Evolutionary conservation across 2,329 filamentous ascomycete genomes (phyloP).

Genomic region (Nigrospora oryzae): DNA sequence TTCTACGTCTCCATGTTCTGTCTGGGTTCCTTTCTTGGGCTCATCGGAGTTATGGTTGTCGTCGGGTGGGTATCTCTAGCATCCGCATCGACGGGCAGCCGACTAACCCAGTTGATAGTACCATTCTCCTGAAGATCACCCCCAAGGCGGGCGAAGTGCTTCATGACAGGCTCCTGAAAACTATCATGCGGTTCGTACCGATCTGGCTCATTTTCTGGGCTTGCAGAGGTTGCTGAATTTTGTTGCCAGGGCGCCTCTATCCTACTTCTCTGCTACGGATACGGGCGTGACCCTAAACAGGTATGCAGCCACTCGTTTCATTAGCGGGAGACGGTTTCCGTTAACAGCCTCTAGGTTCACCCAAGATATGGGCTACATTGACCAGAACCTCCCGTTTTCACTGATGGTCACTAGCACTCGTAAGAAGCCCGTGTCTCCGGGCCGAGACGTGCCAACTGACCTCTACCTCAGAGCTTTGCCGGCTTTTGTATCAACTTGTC

Average conservation of each 20-base stretch:
- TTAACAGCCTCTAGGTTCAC: neutral
- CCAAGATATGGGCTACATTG: neutral
- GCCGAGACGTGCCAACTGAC: too few relatives aligned
- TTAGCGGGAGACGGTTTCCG: too few relatives aligned
- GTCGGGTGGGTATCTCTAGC: too few relatives aligned
- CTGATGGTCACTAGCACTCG: neutral
- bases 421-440: too few relatives aligned
- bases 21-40: too few relatives aligned
- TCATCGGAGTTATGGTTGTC: too few relatives aligned
- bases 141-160: constrained; percentile 3
- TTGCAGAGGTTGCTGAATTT: neutral
- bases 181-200: constrained; percentile 1
- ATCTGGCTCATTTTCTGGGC: neutral
- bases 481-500: too few relatives aligned
- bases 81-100: too few relatives aligned
- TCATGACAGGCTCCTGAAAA: constrained; percentile 2
- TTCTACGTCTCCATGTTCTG: too few relatives aligned
- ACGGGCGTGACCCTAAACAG: neutral
- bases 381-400: neutral
- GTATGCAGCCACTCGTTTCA: neutral
- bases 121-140: constrained; percentile 2
- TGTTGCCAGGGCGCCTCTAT: neutral
- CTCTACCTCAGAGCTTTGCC: too few relatives aligned
- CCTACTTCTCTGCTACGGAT: neutral
- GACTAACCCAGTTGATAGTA: too few relatives aligned